phyloP scores from a whole-genome alignment of 176 grass and related monocot genomes.

The Lolium rigidum region DNA sequence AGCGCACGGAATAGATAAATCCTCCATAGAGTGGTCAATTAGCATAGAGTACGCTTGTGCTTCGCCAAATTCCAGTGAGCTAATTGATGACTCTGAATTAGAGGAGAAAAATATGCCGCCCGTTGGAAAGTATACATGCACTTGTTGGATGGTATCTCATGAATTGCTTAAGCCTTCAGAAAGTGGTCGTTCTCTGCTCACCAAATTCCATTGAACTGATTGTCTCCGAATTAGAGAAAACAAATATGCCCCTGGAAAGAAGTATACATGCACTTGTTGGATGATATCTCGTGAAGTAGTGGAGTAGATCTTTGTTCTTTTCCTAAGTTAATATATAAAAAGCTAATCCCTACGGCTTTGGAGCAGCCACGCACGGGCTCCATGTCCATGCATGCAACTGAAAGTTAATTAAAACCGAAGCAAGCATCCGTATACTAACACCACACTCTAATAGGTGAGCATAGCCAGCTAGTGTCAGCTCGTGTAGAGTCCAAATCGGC shows the following conservation, averaged over 20 bases:
- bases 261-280: neutral
- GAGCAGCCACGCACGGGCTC: slow-evolving; percentile 2
- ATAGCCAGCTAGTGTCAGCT: slow-evolving; percentile 36
- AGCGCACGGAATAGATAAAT: neutral
- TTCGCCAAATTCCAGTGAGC: too few relatives aligned
- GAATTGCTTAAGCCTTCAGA: neutral
- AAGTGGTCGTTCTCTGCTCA: neutral
- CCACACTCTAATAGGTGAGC: neutral
- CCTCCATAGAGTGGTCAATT: too few relatives aligned
- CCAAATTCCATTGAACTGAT: neutral
- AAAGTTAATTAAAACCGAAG: slow-evolving; percentile 52
- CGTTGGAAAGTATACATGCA: too few relatives aligned
- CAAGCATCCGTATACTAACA: slow-evolving; percentile 36
- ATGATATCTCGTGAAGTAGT: neutral
- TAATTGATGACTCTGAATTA: too few relatives aligned
- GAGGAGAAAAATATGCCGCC: too few relatives aligned
- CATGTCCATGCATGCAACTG: neutral
- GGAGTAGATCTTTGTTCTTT: slow-evolving; percentile 18
- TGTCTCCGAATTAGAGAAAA: neutral
- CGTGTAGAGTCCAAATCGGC: slow-evolving; percentile 53
- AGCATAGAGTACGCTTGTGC: too few relatives aligned
- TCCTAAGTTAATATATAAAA: slow-evolving; percentile 20
- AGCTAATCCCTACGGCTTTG: slow-evolving; percentile 33
- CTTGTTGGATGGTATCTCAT: too few relatives aligned
- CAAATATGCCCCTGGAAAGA: neutral